Base-by-base conservation (phyloP, 2,329 filamentous ascomycete genomes). In the Pseudogymnoascus sp. region DNA sequence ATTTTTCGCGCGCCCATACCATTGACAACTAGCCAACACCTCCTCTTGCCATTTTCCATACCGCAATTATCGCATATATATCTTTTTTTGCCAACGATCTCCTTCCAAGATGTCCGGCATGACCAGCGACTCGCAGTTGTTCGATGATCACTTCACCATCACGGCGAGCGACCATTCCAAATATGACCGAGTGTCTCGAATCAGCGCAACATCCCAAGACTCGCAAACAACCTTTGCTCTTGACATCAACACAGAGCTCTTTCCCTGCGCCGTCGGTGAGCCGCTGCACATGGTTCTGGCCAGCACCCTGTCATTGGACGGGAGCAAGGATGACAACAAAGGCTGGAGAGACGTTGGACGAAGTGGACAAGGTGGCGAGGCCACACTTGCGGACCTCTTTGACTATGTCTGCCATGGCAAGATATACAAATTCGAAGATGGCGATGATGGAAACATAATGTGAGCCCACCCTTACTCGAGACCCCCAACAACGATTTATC, bases 161-260 rank as follows among this genome's bases (percentile, higher is more conserved):
- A 93, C 85, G 67, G 77, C 83, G 61, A 79, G 91, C 73, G 89
- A 96, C 78, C 82, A 86, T 71, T 83, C 87, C 71, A 96, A 97
- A 77, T 99, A 99, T 77, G 94, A 97, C 78, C 90, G 93, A 66
- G 93, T 97, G 25, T 89, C 90, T 61, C 93, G 94, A 68, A 84
- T 97, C 71, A 84, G 80, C 61, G 91, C 85, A 71, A 89, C 82
- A 59, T 93, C 88, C 22, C 80, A 82, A 67, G 91, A 96, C 76
- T 83, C 82, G 68, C 80, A 84, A 65, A 90, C 89, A 30, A 81
- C 84, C 65, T 86, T 97, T 78, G 87, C 85, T 5, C 88, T 99
- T 63, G 94, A 99, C 77, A 86, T 97, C 76, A 97, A 97, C 80
- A 88, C 85, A 62, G 93, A 99, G 76, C 84, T 99, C 6, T 97